These are phyloP conservation scores for Diplocarpon mali DNA, from an alignment of 2,329 filamentous ascomycete species.

Conservation along the genomic window DNA sequence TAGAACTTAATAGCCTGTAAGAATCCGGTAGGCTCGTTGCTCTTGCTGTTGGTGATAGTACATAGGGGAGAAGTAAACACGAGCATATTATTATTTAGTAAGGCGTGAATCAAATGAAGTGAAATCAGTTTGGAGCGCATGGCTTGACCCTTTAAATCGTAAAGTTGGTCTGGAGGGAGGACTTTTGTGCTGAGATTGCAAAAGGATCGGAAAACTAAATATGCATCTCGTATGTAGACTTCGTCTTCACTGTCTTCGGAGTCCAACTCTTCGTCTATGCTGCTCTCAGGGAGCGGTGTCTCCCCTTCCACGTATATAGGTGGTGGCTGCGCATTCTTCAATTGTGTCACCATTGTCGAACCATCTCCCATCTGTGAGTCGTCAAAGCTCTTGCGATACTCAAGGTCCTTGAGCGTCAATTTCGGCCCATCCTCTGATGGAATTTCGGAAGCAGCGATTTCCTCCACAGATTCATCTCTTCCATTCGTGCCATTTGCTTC, in stretches of 20 bases:
- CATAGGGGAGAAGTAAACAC: constrained; percentile 88
- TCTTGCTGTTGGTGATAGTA: constrained; percentile 85
- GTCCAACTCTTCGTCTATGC: constrained; percentile 45
- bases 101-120: constrained; percentile 86
- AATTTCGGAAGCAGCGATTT: constrained; percentile 17
- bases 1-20: constrained; percentile 95
- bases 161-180: constrained; percentile 78
- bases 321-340: constrained; percentile 36
- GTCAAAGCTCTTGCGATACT: constrained; percentile 54
- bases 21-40: constrained; percentile 78
- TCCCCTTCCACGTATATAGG: constrained; percentile 42
- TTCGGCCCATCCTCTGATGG: constrained; percentile 34
- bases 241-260: constrained; percentile 70
- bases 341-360: constrained; percentile 54
- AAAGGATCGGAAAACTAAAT: constrained; percentile 92
- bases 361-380: constrained; percentile 57
- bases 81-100: constrained; percentile 84
- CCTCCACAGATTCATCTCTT: constrained; percentile 20
- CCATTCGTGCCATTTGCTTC: constrained; percentile 17
- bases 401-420: constrained; percentile 55
- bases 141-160: constrained; percentile 83
- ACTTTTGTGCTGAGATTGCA: constrained; percentile 95
- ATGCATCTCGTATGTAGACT: constrained; percentile 93
- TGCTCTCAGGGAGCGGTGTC: constrained; percentile 40
- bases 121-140: constrained; percentile 97